Conservation (phyloP, 208 protist genomes). For the Crithidia expoeki region DNA sequence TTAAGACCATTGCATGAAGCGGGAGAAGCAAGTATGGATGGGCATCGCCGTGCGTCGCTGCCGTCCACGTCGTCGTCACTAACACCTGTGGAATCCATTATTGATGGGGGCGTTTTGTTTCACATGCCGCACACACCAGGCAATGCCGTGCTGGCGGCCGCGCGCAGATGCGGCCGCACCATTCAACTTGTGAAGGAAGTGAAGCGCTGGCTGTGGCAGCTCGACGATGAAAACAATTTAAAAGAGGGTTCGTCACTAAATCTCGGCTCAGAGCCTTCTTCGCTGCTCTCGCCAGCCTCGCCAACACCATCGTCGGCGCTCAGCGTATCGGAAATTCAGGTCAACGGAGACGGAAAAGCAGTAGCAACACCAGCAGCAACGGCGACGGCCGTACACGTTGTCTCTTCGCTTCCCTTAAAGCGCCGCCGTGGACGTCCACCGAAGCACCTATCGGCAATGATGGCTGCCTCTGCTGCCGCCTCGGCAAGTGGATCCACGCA, state of each 20-base stretch:
- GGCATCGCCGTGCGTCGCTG: background rate
- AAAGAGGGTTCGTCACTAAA: background rate
- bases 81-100: no score
- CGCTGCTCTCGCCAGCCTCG: background rate
- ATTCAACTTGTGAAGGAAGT: constrained; percentile 34
- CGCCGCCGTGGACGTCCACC: constrained; percentile 27
- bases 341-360: background rate
- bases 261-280: background rate
- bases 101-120: no score
- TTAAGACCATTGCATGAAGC: background rate
- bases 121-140: background rate
- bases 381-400: background rate
- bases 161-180: constrained; percentile 5
- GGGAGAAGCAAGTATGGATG: background rate
- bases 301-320: background rate
- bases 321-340: background rate
- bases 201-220: constrained; percentile 46
- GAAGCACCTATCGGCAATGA: constrained; percentile 23
- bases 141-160: background rate
- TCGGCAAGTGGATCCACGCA: background rate
- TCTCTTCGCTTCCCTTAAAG: constrained; percentile 4
- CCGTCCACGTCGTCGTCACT: background rate
- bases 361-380: background rate
- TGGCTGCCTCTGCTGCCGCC: constrained; percentile 4
- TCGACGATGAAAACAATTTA: constrained; percentile 10